These are phyloP conservation scores for Vitis rotundifolia DNA, from an alignment of 164 flowering plant species.

Conservation along the genomic window DNA sequence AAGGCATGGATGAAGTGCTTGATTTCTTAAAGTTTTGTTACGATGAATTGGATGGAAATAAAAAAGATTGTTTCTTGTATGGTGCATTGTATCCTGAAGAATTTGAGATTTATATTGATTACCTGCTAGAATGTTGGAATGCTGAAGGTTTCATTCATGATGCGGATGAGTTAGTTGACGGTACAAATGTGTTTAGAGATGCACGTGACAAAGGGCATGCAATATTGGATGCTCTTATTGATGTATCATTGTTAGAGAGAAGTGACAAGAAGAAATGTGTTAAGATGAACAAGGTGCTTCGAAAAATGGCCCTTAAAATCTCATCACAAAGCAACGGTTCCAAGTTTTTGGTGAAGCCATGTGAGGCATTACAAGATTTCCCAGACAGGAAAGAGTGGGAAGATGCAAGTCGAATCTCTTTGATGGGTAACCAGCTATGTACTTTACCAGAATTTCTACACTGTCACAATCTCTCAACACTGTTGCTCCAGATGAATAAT, in stretches of 20 bases:
- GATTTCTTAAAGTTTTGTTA: not conserved
- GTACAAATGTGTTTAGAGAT: not conserved
- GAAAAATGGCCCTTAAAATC: not conserved
- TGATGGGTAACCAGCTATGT: not conserved
- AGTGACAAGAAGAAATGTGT: not conserved
- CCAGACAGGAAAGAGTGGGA: not conserved
- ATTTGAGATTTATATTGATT: not conserved
- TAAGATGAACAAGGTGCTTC: not conserved
- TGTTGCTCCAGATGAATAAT: conserved; percentile 23
- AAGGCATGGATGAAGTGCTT: not conserved
- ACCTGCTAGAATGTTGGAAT: not conserved
- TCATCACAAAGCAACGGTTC: not conserved
- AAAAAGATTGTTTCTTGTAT: not conserved
- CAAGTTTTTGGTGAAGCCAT: not conserved
- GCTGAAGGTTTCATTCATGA: not conserved
- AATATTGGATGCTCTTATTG: not conserved
- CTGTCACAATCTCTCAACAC: conserved; percentile 15
- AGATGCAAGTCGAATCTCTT: not conserved
- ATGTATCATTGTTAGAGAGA: not conserved
- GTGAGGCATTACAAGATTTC: not conserved
- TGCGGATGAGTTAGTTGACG: not conserved
- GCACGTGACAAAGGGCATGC: not conserved
- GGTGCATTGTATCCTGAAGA: not conserved
- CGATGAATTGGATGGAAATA: not conserved
- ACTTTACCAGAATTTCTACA: conserved; percentile 5